Conservation (phyloP, 1,284 basidiomycete genomes). For the Ustanciosporium gigantosporum region DNA sequence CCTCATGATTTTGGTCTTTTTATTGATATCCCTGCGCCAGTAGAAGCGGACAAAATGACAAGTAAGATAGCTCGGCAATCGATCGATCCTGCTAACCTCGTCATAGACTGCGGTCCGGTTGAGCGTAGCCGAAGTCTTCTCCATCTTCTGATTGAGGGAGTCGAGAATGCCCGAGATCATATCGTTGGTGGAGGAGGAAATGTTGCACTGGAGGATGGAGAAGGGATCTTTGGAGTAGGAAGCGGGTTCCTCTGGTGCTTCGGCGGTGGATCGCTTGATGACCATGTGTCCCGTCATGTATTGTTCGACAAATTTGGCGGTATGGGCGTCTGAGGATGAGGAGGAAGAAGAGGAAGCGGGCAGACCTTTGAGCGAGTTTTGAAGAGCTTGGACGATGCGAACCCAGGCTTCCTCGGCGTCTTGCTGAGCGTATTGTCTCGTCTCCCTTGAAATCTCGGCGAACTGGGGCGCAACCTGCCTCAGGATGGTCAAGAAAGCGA, state of each 20-base stretch:
- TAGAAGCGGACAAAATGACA: constrained; percentile 94
- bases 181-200: constrained; percentile 81
- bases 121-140: constrained; percentile 80
- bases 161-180: constrained; percentile 84
- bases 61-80: constrained; percentile 79
- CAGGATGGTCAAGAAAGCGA: constrained; percentile 71
- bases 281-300: constrained; percentile 80
- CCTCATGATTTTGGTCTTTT: constrained; percentile 69
- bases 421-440: constrained; percentile 75
- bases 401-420: constrained; percentile 96
- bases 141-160: constrained; percentile 79
- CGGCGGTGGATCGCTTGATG: constrained; percentile 68
- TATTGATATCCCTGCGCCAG: constrained; percentile 87
- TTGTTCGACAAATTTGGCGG: constrained; percentile 73
- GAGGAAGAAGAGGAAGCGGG: constrained; percentile 1
- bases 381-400: constrained; percentile 78
- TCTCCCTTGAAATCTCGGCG: constrained; percentile 68
- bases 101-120: constrained; percentile 80
- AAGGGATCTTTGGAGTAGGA: constrained; percentile 73
- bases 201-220: constrained; percentile 91
- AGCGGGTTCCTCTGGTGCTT: constrained; percentile 77
- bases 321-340: constrained; percentile 12
- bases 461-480: constrained; percentile 88
- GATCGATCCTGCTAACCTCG: constrained; percentile 79
- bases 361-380: constrained; percentile 65